Base-by-base conservation (phyloP, 2,329 filamentous ascomycete species). In the Eutypella sp. region DNA sequence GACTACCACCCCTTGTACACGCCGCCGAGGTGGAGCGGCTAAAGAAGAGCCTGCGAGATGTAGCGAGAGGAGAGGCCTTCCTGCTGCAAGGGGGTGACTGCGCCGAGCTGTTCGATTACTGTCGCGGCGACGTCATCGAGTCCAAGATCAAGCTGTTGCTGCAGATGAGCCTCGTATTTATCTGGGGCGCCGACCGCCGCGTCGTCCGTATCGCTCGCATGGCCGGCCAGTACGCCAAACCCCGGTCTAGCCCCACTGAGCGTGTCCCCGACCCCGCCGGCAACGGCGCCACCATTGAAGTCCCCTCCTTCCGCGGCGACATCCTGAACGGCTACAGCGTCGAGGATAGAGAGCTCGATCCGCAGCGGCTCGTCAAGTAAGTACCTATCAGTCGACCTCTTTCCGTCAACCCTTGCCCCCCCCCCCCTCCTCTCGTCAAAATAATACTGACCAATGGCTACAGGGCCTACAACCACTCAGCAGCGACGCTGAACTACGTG, bases 201-300 rank as follows among this genome's bases (percentile, higher is more conserved):
- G 90, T 99, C 4, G 89, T 99, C 40, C 83, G 93, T 56, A 95
- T 99, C 60, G 93, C 89, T 15, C 83, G 93, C 49, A 96, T 97
- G 83, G 93, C 93, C 11, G 93, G 93, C 3, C 93, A 99, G 74
- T 99, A 96, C 62, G 93, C 93, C 24, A 99, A 99, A 70, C 93
- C 92, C 2, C 77, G 93, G 46, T 96, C 89, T 4, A 95, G 85
- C 57, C 87, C 92, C 0, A 91, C 82, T 31, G 93, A 99, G 71
- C 78, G 82, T 2, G 72, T 95, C 42, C 5, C 29, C 29, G 5
- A 15, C 11, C 29, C 29, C n/a, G n/a, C n/a, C 29, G 29, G 29
- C 5, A 33, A 11, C 29, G 36, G 20, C 36, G 74, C 95, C 53
- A 91, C 90, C 42, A 80, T 81, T 48, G 81, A 89, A 60, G 85